Conservation (phyloP, 2,329 filamentous ascomycete species). For the Penicillium glabrum region DNA sequence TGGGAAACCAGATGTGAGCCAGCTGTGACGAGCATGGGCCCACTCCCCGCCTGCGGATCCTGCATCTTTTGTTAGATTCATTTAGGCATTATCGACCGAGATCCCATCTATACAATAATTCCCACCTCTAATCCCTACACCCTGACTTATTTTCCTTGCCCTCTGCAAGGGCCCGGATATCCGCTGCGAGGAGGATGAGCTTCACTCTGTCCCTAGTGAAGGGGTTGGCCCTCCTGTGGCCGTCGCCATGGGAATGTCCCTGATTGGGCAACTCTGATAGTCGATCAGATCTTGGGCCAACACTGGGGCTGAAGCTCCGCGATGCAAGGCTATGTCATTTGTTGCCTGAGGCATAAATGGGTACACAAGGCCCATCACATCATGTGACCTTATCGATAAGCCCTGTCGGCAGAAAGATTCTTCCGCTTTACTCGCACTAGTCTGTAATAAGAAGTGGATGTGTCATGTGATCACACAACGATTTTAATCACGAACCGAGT, state of each 20-base stretch:
- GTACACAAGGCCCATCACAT: not conserved
- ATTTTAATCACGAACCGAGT: slow-evolving; percentile 36
- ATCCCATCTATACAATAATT: slow-evolving; percentile 3
- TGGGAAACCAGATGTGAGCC: slow-evolving; percentile 27
- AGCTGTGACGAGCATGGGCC: slow-evolving; percentile 18
- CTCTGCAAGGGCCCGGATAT: slow-evolving; percentile 20
- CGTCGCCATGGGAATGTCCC: slow-evolving; percentile 21
- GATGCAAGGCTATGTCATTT: slow-evolving; percentile 13
- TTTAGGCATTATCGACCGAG: slow-evolving; percentile 1
- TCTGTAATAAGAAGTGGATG: not conserved
- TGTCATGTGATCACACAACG: slow-evolving; percentile 41
- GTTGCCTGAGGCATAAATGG: slow-evolving; percentile 1
- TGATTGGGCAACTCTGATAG: slow-evolving; percentile 9
- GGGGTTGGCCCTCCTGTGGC: slow-evolving; percentile 7
- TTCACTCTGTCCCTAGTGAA: slow-evolving; percentile 1
- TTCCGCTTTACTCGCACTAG: not conserved
- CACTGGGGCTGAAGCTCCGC: slow-evolving; percentile 3
- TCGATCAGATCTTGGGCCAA: slow-evolving; percentile 13
- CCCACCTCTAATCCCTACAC: not conserved
- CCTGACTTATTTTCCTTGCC: slow-evolving; percentile 7
- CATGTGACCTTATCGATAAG: not conserved
- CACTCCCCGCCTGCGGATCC: slow-evolving; percentile 12
- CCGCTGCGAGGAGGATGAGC: slow-evolving; percentile 15
- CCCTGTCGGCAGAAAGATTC: not conserved
- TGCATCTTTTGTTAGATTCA: not conserved